Conservation (phyloP, 2,329 filamentous ascomycete species). For the Pseudonectria buxi region DNA sequence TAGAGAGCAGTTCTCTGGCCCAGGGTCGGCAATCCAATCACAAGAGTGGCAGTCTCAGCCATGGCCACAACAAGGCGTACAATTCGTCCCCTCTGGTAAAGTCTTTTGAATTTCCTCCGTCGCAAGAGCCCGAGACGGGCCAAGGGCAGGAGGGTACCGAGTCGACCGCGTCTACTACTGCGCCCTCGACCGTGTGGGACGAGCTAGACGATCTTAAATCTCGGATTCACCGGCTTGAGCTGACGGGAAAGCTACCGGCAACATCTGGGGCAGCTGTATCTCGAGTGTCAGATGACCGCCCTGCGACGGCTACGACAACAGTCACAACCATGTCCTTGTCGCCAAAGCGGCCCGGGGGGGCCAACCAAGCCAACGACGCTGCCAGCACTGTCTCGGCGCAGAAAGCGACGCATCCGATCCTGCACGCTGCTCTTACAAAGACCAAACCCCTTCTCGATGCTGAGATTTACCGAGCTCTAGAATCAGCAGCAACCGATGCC, state of each 20-base stretch:
- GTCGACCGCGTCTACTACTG: constrained; percentile 80
- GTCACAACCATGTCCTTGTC: constrained; percentile 87
- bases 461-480: constrained; percentile 71
- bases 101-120: constrained; percentile 28
- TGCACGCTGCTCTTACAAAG: constrained; percentile 76
- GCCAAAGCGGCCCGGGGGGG: constrained; percentile 56
- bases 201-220: constrained; percentile 94
- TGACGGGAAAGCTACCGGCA: constrained; percentile 79
- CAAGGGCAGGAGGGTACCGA: constrained; percentile 63
- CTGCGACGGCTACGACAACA: constrained; percentile 83
- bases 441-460: constrained; percentile 62
- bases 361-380: constrained; percentile 26
- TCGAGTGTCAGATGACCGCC: constrained; percentile 69
- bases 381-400: constrained; percentile 36
- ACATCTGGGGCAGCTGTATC: constrained; percentile 77
- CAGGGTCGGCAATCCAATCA: constrained; percentile 38
- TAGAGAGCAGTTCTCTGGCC: constrained; percentile 36
- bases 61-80: constrained; percentile 32
- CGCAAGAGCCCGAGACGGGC: constrained; percentile 22
- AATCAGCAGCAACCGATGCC: constrained; percentile 76
- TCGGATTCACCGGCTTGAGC: constrained; percentile 80
- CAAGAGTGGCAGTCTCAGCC: constrained; percentile 26
- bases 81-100: constrained; percentile 55
- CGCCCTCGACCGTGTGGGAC: constrained; percentile 93
- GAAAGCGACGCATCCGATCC: constrained; percentile 63